Conservation (phyloP, 2,329 filamentous ascomycete species). For the Lachnellula arida region DNA sequence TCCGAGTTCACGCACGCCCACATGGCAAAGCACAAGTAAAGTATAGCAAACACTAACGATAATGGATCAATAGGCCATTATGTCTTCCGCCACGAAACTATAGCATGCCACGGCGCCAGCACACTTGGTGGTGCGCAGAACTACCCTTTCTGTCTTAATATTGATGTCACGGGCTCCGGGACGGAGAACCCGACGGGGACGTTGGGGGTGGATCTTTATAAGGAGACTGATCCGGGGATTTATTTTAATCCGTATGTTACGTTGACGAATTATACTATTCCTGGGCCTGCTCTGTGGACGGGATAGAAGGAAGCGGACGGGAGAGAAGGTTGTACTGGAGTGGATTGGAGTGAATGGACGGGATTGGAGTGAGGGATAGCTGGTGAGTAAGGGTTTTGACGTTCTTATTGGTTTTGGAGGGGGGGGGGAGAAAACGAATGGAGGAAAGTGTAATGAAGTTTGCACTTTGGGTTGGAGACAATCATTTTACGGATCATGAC, state of each 20-base stretch:
- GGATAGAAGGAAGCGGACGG: neutral
- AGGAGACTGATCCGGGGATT: constrained; percentile 38
- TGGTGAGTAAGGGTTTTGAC: too few species aligned
- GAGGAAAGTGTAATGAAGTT: too few species aligned
- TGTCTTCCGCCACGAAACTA: constrained; percentile 44
- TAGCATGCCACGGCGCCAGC: constrained; percentile 19
- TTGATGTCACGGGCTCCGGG: constrained; percentile 42
- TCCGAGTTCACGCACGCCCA: neutral
- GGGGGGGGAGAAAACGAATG: too few species aligned
- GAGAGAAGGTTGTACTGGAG: too few species aligned
- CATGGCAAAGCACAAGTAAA: neutral
- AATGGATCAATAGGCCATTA: constrained; percentile 32
- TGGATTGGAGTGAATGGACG: neutral
- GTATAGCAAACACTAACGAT: neutral
- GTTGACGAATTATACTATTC: constrained; percentile 29
- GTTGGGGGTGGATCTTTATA: constrained; percentile 37
- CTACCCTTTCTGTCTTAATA: constrained; percentile 46
- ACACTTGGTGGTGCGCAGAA: constrained; percentile 42
- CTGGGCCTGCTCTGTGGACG: constrained; percentile 27
- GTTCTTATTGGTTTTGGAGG: too few species aligned
- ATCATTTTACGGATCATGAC: too few species aligned
- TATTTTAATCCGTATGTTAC: constrained; percentile 34
- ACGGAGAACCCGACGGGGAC: constrained; percentile 34
- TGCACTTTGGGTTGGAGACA: too few species aligned
- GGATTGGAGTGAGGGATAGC: neutral